These are phyloP conservation scores for Pseudocercospora eumusae DNA, from an alignment of 2,329 filamentous ascomycete genomes.

Conservation along the genomic window DNA sequence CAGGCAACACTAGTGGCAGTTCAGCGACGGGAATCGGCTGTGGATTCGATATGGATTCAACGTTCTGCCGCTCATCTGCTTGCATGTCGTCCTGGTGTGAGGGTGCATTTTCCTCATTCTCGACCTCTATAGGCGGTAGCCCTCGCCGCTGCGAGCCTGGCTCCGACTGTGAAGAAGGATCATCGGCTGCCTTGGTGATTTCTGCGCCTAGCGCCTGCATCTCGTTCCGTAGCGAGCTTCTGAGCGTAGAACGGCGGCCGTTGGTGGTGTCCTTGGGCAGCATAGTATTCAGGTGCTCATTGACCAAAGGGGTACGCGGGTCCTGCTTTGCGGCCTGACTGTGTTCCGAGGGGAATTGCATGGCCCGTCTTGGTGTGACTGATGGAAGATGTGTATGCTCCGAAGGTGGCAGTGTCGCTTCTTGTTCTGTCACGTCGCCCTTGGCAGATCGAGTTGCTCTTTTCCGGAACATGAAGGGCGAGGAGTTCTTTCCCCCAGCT, in stretches of 20 bases:
- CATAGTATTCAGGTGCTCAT: conserved; percentile 26
- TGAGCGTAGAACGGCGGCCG: conserved; percentile 24
- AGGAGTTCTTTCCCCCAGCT: conserved; percentile 20
- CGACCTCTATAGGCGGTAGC: not conserved
- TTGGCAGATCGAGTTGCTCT: conserved; percentile 21
- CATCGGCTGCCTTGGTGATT: conserved; percentile 19
- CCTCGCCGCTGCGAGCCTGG: not conserved
- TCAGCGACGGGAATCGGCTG: not conserved
- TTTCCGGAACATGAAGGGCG: conserved; percentile 37
- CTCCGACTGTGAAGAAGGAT: conserved; percentile 25
- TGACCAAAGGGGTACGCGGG: conserved; percentile 24
- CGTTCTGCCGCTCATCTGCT: not conserved
- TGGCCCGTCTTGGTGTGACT: conserved; percentile 11
- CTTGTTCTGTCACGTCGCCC: conserved; percentile 4
- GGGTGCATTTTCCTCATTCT: conserved; percentile 1
- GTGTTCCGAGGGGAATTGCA: conserved; percentile 13
- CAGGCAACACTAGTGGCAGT: conserved; percentile 27
- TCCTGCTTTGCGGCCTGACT: not conserved
- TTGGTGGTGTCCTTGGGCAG: conserved; percentile 15
- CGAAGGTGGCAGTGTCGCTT: not conserved
- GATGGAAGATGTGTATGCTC: conserved; percentile 11
- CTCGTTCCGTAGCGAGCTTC: conserved; percentile 30
- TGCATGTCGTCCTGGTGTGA: not conserved
- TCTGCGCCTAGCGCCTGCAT: conserved; percentile 33
- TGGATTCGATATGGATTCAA: not conserved